A percentile compares a stretch with the other conserved stretches of the same genome.
These are phyloP conservation scores for Hypomyces perniciosus DNA, from an alignment of 2,329 filamentous ascomycete species.

Conservation along the genomic window DNA sequence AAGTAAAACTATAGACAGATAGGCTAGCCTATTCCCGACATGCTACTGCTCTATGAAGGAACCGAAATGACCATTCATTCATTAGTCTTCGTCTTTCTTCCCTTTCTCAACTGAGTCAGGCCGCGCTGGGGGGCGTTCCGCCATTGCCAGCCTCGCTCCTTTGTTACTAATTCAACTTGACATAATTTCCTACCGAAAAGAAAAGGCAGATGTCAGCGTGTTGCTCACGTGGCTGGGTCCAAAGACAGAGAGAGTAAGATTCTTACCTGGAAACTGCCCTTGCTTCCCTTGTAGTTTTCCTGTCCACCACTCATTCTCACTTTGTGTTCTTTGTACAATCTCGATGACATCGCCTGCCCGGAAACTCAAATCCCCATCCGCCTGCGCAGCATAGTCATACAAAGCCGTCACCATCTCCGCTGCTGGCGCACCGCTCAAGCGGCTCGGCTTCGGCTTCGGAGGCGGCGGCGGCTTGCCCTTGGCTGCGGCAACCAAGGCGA, in stretches of 20 bases:
- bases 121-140: neutral
- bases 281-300: slow-evolving; percentile 72
- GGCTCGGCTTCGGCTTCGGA: slow-evolving; percentile 70
- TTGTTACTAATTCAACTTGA: slow-evolving; percentile 8
- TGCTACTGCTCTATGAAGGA: slow-evolving; percentile 3
- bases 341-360: slow-evolving; percentile 81
- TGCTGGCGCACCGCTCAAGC: slow-evolving; percentile 58
- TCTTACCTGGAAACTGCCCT: slow-evolving; percentile 88
- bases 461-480: slow-evolving; percentile 66
- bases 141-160: slow-evolving; percentile 14
- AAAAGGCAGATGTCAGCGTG: neutral
- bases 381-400: slow-evolving; percentile 95
- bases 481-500: slow-evolving; percentile 45
- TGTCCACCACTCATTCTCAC: slow-evolving; percentile 96
- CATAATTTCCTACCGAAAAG: slow-evolving; percentile 8
- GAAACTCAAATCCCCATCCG: slow-evolving; percentile 90
- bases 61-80: neutral
- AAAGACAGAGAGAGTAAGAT: too few relatives aligned
- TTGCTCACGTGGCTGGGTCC: neutral
- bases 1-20: slow-evolving; percentile 12
- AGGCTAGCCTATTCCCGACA: slow-evolving; percentile 4
- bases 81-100: neutral
- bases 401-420: slow-evolving; percentile 81
- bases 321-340: slow-evolving; percentile 74
- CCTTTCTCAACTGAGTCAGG: neutral